Evolutionary conservation across 805 yeast species (phyloP), one percentile per base, ranked within the genome.

Genomic region (Nadsonia fulvescens): DNA sequence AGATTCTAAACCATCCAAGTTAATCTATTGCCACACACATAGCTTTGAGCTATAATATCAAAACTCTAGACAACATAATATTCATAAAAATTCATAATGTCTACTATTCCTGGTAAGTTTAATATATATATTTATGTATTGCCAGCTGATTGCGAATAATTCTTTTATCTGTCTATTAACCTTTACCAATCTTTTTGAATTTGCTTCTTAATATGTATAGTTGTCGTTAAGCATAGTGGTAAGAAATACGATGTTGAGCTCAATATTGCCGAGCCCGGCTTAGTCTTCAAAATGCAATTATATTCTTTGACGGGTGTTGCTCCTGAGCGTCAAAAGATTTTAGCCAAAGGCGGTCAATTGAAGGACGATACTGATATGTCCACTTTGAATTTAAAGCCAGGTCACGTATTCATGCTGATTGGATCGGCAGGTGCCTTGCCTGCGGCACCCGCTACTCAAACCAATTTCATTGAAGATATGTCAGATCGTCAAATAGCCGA

Each of bases 321-420:
- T n/a, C 66, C 70, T 2, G 75, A 68, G 29, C 71, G 94, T 39
- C 98, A 89, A 53, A 86, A 86, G 54, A 73, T 83, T 33, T 61
- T 89, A 44, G 66, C 81, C 27, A 82, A 78, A 37, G 86, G 91
- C 8, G 93, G 94, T 21, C 91, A 82, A 47, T 53, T 89, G 40
- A 61, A 62, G 29, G 86, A 81, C 49, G 83, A 75, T 33, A 54
- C 53, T n/a, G 54, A 58, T 19, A 49, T 78, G 28, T 43, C 54
- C 7, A 38, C 52, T 4, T 56, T 75, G 27, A 63, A 58, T 14
- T 44, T 83, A 34, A 76, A 74, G 40, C 58, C 66, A 12, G 66
- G 66, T 17, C 77, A 74, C 37, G 56, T 66, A 8, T 57, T 86
- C 12, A 77, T 89, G 93, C 78, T 89, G 31, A 58, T 89, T 30